A percentile compares a stretch with the other conserved stretches of the same genome.
phyloP scores from a whole-genome alignment of 2,329 filamentous ascomycete genomes.

The Xylaria polymorpha region DNA sequence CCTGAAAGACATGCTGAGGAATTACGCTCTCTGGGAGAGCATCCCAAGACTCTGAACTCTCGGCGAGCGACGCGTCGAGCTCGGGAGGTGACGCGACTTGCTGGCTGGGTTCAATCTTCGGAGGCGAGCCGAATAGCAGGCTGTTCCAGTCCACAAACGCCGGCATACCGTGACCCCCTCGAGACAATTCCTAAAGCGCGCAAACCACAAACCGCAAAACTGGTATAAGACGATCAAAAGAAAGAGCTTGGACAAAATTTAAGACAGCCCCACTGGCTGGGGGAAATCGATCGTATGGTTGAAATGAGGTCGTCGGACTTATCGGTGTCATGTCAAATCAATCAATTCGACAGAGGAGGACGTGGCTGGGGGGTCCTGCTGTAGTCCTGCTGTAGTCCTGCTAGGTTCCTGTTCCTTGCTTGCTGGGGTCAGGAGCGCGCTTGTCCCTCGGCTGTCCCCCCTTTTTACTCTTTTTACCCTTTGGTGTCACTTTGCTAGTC shows the following conservation, averaged over 20 bases:
- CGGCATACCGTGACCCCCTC: conserved; percentile 38
- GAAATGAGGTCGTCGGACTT: conserved; percentile 35
- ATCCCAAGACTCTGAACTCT: conserved; percentile 18
- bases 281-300: conserved; percentile 19
- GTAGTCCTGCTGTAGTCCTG: too few species aligned
- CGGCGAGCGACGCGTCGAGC: conserved; percentile 29
- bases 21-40: conserved; percentile 3
- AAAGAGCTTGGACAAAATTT: conserved; percentile 30
- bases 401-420: too few species aligned
- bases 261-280: conserved; percentile 35
- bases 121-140: conserved; percentile 39
- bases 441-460: conserved; percentile 10
- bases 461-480: background rate
- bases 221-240: conserved; percentile 28
- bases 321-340: conserved; percentile 33
- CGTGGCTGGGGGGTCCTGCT: conserved; percentile 33
- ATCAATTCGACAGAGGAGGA: conserved; percentile 19
- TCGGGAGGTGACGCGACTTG: conserved; percentile 28
- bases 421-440: background rate
- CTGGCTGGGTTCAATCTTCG: conserved; percentile 21
- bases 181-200: conserved; percentile 28
- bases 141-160: conserved; percentile 43
- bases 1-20: conserved; percentile 13
- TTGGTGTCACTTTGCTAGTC: conserved; percentile 12
- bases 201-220: conserved; percentile 12